These are phyloP conservation scores for Umbelopsis isabellina DNA, from an alignment of 192 early-diverging fungal species.

Conservation along the genomic window DNA sequence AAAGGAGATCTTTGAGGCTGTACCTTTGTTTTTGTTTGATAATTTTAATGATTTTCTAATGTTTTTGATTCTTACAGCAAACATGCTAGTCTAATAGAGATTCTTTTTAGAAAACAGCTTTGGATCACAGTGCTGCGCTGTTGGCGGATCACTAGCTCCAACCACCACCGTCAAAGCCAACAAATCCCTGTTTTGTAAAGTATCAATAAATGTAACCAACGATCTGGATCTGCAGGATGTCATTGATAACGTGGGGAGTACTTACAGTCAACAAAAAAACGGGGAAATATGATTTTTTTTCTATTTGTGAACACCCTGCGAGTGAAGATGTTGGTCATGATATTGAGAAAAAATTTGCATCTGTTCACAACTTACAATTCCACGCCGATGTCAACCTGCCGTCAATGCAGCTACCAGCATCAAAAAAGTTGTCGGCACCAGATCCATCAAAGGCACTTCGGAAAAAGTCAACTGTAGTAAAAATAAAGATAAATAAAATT, in stretches of 20 bases:
- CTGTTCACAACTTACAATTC: conserved; percentile 57
- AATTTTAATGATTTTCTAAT: too few species aligned
- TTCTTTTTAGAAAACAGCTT: too few species aligned
- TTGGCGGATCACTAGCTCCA: conserved; percentile 21
- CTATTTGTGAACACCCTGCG: conserved; percentile 76
- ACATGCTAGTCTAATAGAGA: too few species aligned
- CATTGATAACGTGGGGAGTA: conserved; percentile 1
- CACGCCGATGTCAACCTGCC: conserved; percentile 92
- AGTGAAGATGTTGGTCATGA: background rate
- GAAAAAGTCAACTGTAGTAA: conserved; percentile 83
- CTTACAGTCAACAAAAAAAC: conserved; percentile 83
- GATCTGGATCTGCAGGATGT: background rate
- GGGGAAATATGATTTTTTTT: conserved; percentile 93
- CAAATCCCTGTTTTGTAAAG: conserved; percentile 51
- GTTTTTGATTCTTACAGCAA: too few species aligned
- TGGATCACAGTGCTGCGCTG: too few species aligned
- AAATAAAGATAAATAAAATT: background rate
- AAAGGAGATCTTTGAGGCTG: too few species aligned
- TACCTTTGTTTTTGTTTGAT: too few species aligned
- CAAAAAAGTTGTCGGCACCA: conserved; percentile 89
- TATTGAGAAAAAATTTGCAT: background rate
- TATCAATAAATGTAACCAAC: background rate
- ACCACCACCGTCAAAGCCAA: conserved; percentile 73
- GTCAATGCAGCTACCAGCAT: conserved; percentile 95
- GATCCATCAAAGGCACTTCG: conserved; percentile 95